phyloP scores from a whole-genome alignment of 805 yeast genomes.

The Saccharomycopsis fermentans region DNA sequence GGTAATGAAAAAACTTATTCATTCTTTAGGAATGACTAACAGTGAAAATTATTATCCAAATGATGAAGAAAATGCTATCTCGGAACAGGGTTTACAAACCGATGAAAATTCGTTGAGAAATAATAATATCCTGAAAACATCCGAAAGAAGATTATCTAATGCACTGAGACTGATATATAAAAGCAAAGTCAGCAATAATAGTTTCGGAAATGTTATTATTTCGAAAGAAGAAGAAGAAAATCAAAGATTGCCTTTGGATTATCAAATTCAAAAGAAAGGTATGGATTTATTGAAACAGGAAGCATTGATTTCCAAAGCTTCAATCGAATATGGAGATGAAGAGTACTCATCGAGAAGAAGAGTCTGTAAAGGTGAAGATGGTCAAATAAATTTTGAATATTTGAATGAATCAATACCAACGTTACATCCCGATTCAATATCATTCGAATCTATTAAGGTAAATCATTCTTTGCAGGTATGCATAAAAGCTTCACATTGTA shows the following conservation, averaged over 20 bases:
- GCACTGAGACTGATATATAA: neutral
- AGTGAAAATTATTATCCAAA: neutral
- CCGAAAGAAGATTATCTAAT: neutral
- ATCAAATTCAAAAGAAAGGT: neutral
- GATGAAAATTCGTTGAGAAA: neutral
- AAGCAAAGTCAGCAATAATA: neutral
- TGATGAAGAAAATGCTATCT: neutral
- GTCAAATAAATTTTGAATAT: slow-evolving; percentile 5
- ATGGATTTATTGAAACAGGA: slow-evolving; percentile 4
- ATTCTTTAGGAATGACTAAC: neutral
- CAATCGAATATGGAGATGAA: slow-evolving; percentile 9
- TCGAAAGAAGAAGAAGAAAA: neutral
- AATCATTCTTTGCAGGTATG: slow-evolving; percentile 63
- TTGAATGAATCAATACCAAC: slow-evolving; percentile 17
- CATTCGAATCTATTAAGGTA: slow-evolving; percentile 51
- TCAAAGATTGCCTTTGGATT: slow-evolving; percentile 12
- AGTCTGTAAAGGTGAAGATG: neutral
- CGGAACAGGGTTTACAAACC: neutral
- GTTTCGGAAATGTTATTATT: neutral
- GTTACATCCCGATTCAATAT: slow-evolving; percentile 50
- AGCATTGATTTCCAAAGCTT: slow-evolving; percentile 3
- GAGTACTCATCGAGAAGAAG: slow-evolving; percentile 3
- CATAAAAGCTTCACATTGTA: slow-evolving; percentile 34
- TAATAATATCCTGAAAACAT: neutral
- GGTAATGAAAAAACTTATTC: neutral